A percentile compares a stretch with the other conserved stretches of the same genome.
These are phyloP conservation scores for Paramecium pentaurelia DNA, from an alignment of 73 alveolate genomes.

Conservation along the genomic window DNA sequence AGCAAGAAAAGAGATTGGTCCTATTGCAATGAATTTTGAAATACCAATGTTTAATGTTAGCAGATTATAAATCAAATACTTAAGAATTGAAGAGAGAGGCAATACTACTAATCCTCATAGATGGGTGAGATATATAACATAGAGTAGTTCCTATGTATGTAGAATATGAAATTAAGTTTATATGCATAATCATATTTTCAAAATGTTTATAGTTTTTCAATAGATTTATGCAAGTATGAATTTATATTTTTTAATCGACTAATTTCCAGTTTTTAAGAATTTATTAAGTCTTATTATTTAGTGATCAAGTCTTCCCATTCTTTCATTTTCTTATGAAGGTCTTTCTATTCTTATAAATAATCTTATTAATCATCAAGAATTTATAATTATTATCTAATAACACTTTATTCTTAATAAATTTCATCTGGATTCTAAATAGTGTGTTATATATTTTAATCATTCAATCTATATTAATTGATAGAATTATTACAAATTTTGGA, in stretches of 20 bases:
- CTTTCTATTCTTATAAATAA: not conserved
- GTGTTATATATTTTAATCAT: not conserved
- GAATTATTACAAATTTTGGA: not conserved
- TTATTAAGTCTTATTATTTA: not conserved
- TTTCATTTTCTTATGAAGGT: not conserved
- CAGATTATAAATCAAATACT: conserved; percentile 81
- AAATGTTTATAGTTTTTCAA: not conserved
- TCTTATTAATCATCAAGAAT: not conserved
- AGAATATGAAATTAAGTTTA: conserved; percentile 46
- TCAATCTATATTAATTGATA: not conserved
- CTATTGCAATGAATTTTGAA: conserved; percentile 96
- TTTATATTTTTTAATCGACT: not conserved
- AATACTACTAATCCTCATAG: conserved; percentile 57
- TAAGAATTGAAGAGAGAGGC: conserved; percentile 59
- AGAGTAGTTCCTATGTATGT: conserved; percentile 58
- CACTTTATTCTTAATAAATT: not conserved
- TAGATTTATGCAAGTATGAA: not conserved
- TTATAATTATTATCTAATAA: not conserved
- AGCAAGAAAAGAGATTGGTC: conserved; percentile 90
- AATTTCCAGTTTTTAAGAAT: not conserved
- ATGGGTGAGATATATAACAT: conserved; percentile 63
- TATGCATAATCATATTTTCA: not conserved
- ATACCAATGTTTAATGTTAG: conserved; percentile 98
- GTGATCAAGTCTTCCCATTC: not conserved
- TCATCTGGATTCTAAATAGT: not conserved